Base-by-base conservation (phyloP, 1,284 basidiomycete genomes). In the Moesziomyces globuligerus region DNA sequence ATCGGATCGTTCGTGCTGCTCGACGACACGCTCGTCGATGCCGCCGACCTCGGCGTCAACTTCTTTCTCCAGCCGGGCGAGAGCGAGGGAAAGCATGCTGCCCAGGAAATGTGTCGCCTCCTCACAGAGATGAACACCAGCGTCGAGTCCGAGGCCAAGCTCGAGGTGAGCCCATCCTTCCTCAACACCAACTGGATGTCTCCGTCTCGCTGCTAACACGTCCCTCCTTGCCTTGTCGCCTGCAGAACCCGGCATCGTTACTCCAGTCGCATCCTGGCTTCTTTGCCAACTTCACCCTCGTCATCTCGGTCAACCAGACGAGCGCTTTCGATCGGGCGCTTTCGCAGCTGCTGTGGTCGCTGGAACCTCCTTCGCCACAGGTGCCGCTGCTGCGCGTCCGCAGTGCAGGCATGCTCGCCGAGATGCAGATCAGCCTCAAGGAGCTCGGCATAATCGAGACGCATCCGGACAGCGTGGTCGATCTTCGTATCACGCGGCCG, bases 1-100 rank as follows among this genome's bases (percentile, higher is more conserved):
- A 89, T 97, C 64, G 92, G 94, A 20, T 87, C 90, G 79, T 95
- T 97, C 81, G 92, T 93, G 40, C 87, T 98, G 81, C 86, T 95
- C 55, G 93, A 95, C 73, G 83, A 87, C 41, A 82, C 84, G 1
- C 75, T 82, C 25, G 90, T 90, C 17, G 86, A 88, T 1, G 86
- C 88, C 4, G 87, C 89, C 47, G 94, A 98, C 77, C 89, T 93
- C 0, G 93, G 93, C 0, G 92, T 93, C 85, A 98, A 98, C 86
- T 98, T 98, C 86, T 98, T 98, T 85, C 86, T 98, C 23, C 88
- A 92, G 49, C 54, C 62, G 8, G 86, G 86, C 0, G 85, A 87
- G 23, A 91, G 90, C 72, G 86, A 96, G 50, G 93, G 92, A 9
- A 90, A 89, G 80, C 86, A 86, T 48, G 89, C 92, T 42, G 93